Percentiles rank a stretch among this genome's conserved stretches.
Evolutionary conservation across 2,329 filamentous ascomycete genomes (phyloP).

Genomic region (Clonostachys rhizophaga): DNA sequence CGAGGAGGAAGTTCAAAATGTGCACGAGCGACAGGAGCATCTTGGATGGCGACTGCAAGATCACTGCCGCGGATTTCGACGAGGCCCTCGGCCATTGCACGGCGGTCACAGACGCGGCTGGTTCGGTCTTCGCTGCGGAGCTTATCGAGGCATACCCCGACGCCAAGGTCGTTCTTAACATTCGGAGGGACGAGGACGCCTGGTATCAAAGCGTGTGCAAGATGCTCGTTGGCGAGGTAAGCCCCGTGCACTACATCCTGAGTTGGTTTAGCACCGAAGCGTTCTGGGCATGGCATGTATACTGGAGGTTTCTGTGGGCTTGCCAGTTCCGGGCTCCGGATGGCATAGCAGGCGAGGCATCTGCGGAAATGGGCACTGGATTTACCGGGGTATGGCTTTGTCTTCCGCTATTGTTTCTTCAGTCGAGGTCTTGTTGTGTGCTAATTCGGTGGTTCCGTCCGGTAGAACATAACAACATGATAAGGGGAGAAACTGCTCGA

Average conservation of each 20-base stretch:
- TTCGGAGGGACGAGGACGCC: constrained; percentile 28
- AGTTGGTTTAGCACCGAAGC: constrained; percentile 16
- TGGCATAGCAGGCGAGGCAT: constrained; percentile 11
- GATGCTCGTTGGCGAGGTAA: constrained; percentile 12
- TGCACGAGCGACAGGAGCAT: constrained; percentile 3
- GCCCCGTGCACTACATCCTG: constrained; percentile 7
- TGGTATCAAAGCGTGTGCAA: constrained; percentile 27
- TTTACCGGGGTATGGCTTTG: constrained; percentile 13
- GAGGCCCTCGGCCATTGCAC: constrained; percentile 12
- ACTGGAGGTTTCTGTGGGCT: constrained; percentile 19
- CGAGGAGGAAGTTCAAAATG: constrained; percentile 13
- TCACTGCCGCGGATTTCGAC: constrained; percentile 14
- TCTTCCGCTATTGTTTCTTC: not conserved
- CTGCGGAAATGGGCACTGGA: constrained; percentile 17
- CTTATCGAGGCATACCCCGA: constrained; percentile 40
- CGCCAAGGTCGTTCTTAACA: constrained; percentile 39
- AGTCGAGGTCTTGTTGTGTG: too few relatives aligned
- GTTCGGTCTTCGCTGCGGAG: constrained; percentile 31
- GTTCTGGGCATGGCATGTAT: constrained; percentile 24
- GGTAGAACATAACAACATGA: constrained; percentile 22
- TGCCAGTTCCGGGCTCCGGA: constrained; percentile 18
- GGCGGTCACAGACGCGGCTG: constrained; percentile 34
- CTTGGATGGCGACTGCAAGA: constrained; percentile 1
- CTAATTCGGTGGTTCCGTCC: not conserved
- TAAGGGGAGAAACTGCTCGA: constrained; percentile 27